Conservation (phyloP, 192 early-diverging fungal species). For the Coemansia nantahalensis region DNA sequence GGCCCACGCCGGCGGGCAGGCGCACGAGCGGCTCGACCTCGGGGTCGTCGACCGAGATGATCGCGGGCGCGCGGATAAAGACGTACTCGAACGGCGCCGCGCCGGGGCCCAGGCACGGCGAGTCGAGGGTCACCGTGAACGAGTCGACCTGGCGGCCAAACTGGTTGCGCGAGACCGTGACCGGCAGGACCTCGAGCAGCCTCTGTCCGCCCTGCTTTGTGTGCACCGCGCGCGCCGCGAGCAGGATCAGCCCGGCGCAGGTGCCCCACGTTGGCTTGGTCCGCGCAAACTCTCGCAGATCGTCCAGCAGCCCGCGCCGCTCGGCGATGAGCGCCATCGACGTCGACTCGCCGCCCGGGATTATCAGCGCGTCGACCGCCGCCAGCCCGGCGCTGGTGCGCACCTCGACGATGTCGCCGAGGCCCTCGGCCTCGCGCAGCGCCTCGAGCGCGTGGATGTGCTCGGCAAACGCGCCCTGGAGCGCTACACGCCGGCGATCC, state of each 20-base stretch:
- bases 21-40: constrained; percentile 73
- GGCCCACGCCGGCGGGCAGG: constrained; percentile 53
- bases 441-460: constrained; percentile 80
- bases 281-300: constrained; percentile 74
- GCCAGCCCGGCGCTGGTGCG: constrained; percentile 69
- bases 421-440: constrained; percentile 58
- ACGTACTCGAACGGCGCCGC: constrained; percentile 60
- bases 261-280: constrained; percentile 87
- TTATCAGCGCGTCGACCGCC: constrained; percentile 81
- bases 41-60: constrained; percentile 64
- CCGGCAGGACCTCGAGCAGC: constrained; percentile 77
- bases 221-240: constrained; percentile 69
- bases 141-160: constrained; percentile 94
- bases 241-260: constrained; percentile 94
- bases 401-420: constrained; percentile 51
- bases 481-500: constrained; percentile 55
- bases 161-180: constrained; percentile 87
- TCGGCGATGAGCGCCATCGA: constrained; percentile 93
- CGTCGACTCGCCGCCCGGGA: constrained; percentile 95
- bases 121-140: constrained; percentile 72
- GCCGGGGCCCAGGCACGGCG: constrained; percentile 44
- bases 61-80: constrained; percentile 95
- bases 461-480: constrained; percentile 95
- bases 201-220: constrained; percentile 86
- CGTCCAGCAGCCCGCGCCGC: constrained; percentile 74